These are phyloP conservation scores for Candida berthetii DNA, from an alignment of 805 yeast species.

Conservation along the genomic window DNA sequence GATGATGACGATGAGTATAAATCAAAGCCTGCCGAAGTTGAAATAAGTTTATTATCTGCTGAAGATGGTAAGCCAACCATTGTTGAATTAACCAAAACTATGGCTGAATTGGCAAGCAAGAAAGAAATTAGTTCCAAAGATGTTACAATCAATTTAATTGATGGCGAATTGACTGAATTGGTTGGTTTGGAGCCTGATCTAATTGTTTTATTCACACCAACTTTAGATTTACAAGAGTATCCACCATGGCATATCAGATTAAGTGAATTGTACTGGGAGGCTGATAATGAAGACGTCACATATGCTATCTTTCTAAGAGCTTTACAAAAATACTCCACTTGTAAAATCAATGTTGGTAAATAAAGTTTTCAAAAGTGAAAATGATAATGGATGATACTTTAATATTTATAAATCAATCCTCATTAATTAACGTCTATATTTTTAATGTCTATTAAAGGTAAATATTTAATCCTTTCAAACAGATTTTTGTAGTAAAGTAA, in stretches of 20 bases:
- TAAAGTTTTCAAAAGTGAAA: too few species aligned
- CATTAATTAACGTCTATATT: too few species aligned
- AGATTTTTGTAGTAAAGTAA: too few species aligned
- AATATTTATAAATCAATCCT: too few species aligned
- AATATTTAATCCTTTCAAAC: too few species aligned
- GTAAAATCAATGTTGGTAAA: conserved; percentile 88
- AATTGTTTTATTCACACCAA: conserved; percentile 78
- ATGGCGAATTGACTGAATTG: conserved; percentile 63
- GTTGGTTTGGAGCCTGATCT: conserved; percentile 94
- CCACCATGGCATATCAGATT: conserved; percentile 98
- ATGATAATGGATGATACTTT: too few species aligned
- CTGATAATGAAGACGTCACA: conserved; percentile 72
- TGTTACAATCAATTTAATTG: conserved; percentile 69
- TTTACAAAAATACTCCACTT: conserved; percentile 63
- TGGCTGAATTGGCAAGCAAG: conserved; percentile 66
- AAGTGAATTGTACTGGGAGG: conserved; percentile 87
- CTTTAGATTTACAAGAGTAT: conserved; percentile 82
- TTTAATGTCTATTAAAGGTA: too few species aligned
- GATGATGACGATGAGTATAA: conserved; percentile 25
- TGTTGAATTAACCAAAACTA: conserved; percentile 79
- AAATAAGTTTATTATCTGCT: conserved; percentile 59
- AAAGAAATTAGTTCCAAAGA: conserved; percentile 59
- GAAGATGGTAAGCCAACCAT: conserved; percentile 88
- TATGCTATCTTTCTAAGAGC: conserved; percentile 83
- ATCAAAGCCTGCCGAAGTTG: conserved; percentile 41